Evolutionary conservation across 495 filamentous ascomycete species (phyloP).

Genomic region (Xylaria curta): DNA sequence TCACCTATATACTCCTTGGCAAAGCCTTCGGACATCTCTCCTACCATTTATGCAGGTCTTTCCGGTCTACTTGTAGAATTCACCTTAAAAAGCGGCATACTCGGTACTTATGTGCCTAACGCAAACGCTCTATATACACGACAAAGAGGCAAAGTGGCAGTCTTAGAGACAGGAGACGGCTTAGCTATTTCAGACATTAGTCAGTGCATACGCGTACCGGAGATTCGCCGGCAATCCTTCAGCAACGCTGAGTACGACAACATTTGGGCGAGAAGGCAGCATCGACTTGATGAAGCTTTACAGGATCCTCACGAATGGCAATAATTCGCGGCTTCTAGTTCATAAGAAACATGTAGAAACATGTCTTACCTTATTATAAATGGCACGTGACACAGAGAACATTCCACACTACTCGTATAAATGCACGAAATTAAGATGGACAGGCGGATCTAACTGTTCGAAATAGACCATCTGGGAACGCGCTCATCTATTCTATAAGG

Average conservation of each 20-base stretch:
- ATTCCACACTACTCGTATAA: background rate
- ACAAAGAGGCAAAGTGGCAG: conserved; percentile 19
- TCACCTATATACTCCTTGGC: conserved; percentile 50
- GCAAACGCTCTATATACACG: conserved; percentile 1
- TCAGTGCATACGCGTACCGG: conserved; percentile 20
- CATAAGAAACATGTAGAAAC: background rate
- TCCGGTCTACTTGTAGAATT: conserved; percentile 49
- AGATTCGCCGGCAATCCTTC: conserved; percentile 22
- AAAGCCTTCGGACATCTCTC: conserved; percentile 48
- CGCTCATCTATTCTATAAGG: background rate
- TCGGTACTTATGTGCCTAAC: background rate
- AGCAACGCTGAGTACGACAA: background rate
- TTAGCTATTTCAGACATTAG: conserved; percentile 19
- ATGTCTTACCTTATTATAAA: background rate
- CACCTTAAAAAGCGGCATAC: conserved; percentile 27
- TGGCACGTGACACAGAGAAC: background rate
- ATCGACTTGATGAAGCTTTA: conserved; percentile 27
- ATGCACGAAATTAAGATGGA: background rate
- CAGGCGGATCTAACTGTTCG: background rate
- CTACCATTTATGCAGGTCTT: conserved; percentile 50
- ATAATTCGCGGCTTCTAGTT: background rate
- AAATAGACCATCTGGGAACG: background rate
- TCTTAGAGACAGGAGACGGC: conserved; percentile 27
- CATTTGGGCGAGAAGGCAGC: conserved; percentile 7
- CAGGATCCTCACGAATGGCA: conserved; percentile 20